phyloP scores from a whole-genome alignment of 139 green algal species.

The Chlamydomonas sphaeroides region DNA sequence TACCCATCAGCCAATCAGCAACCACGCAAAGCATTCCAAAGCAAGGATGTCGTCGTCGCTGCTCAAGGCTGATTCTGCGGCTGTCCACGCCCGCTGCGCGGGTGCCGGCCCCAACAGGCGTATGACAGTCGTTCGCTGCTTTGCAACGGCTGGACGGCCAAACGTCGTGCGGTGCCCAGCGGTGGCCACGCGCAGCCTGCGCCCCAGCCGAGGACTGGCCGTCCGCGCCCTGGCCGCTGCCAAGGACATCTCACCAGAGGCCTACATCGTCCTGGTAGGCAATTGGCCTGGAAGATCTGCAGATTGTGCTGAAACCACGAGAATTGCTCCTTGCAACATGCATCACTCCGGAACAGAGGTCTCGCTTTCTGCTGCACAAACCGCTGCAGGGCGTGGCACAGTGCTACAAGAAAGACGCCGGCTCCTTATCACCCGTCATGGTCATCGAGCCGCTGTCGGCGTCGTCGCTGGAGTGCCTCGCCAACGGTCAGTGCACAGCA shows the following conservation, averaged over 20 bases:
- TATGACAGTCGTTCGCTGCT: not conserved
- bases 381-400: conserved; percentile 75
- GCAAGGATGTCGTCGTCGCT: conserved; percentile 16
- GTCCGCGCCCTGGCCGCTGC: conserved; percentile 7
- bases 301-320: no score
- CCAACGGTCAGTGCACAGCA: conserved; percentile 66
- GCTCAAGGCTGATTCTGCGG: not conserved
- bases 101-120: not conserved
- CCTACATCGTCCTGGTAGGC: conserved; percentile 34
- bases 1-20: no score
- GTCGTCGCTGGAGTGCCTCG: conserved; percentile 86
- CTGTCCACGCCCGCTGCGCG: not conserved
- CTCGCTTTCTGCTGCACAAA: not conserved
- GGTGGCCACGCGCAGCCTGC: no score
- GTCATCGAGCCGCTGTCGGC: conserved; percentile 89
- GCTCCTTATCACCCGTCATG: conserved; percentile 72
- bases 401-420: conserved; percentile 85
- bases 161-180: no score
- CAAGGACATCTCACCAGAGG: not conserved
- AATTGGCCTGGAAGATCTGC: not conserved
- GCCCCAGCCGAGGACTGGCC: not conserved
- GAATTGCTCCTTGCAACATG: not conserved
- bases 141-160: not conserved
- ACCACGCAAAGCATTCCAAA: no score
- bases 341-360: not conserved